Percentiles rank a stretch among this genome's conserved stretches.
Evolutionary conservation across 179 eudicot species (phyloP).

Genomic region (Camellia oleifera): DNA sequence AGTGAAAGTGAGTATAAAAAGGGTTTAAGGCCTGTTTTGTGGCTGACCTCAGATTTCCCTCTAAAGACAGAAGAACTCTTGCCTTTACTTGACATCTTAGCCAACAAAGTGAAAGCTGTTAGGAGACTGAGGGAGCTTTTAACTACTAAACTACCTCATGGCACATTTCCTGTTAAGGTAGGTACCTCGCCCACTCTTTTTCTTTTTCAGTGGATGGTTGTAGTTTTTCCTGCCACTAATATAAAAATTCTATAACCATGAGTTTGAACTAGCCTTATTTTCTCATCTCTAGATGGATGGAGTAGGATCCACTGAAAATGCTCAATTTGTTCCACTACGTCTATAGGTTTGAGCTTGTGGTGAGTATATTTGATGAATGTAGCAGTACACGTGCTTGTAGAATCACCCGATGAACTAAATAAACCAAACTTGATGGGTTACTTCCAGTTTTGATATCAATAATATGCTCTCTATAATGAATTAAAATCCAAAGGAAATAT

Average conservation of each 20-base stretch:
- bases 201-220: background rate
- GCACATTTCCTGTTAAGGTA: constrained; percentile 98
- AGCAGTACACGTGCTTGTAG: background rate
- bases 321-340: background rate
- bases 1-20: constrained; percentile 90
- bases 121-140: constrained; percentile 88
- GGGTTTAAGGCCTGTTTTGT: constrained; percentile 88
- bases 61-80: constrained; percentile 82
- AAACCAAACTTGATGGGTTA: background rate
- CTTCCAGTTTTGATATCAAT: background rate
- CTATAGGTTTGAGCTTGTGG: background rate
- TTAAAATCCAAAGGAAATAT: background rate
- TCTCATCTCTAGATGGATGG: background rate
- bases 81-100: constrained; percentile 91
- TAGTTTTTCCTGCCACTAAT: background rate
- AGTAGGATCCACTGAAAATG: background rate
- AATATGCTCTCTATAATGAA: background rate
- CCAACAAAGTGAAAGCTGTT: constrained; percentile 92
- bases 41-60: constrained; percentile 91
- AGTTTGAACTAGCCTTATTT: constrained; percentile 4
- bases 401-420: background rate
- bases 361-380: background rate
- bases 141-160: constrained; percentile 86
- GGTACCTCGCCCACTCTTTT: constrained; percentile 7
- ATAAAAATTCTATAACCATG: background rate